These are phyloP conservation scores for Aphanoascus verrucosus DNA, from an alignment of 2,329 filamentous ascomycete species.

Conservation along the genomic window DNA sequence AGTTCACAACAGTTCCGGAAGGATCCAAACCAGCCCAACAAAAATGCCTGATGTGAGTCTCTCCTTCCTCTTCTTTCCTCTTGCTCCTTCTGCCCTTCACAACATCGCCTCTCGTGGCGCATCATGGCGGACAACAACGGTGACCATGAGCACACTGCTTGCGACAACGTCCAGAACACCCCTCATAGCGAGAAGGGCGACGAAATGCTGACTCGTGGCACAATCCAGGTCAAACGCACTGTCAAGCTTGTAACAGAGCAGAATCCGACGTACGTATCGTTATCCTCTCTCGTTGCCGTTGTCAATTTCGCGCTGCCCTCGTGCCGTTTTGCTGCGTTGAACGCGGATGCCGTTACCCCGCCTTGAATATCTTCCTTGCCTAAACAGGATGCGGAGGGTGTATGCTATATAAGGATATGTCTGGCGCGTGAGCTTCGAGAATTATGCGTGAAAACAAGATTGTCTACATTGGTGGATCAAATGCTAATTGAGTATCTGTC, in stretches of 20 bases:
- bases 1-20: neutral
- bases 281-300: constrained; percentile 3
- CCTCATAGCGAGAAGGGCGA: neutral
- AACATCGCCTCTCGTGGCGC: neutral
- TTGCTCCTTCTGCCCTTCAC: neutral
- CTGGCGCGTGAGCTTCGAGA: neutral
- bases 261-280: constrained; percentile 61
- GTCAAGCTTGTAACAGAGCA: constrained; percentile 93
- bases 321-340: neutral
- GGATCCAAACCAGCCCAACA: constrained; percentile 6
- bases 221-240: constrained; percentile 59
- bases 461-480: neutral
- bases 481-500: neutral
- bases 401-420: neutral
- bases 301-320: constrained; percentile 16
- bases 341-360: neutral
- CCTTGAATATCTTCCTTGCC: neutral
- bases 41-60: constrained; percentile 39
- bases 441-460: neutral
- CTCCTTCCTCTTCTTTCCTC: neutral
- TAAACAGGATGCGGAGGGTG: neutral
- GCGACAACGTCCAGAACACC: neutral
- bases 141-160: neutral
- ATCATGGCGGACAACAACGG: neutral
- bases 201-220: constrained; percentile 2